These are phyloP conservation scores for Neurospora discreta DNA, from an alignment of 495 filamentous ascomycete genomes.

Conservation along the genomic window DNA sequence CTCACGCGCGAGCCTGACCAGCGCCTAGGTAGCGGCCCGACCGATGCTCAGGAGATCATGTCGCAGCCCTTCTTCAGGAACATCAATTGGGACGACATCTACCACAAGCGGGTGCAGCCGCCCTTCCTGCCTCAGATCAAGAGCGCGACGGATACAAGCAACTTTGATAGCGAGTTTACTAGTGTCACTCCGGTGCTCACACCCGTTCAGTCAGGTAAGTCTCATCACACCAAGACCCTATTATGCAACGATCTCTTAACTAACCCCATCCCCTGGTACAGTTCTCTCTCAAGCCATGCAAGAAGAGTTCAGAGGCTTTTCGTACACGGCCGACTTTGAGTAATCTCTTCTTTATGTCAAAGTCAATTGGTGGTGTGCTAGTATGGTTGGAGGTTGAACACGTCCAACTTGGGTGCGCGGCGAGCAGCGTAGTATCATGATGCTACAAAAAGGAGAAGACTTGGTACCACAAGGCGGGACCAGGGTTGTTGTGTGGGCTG, in stretches of 20 bases:
- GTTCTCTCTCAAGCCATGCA: constrained; percentile 98
- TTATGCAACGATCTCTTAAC: not conserved
- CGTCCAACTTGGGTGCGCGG: not conserved
- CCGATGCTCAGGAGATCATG: constrained; percentile 99
- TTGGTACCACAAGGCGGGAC: not conserved
- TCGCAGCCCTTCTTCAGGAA: constrained; percentile 96
- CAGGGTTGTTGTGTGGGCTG: not conserved
- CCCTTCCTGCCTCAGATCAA: constrained; percentile 85
- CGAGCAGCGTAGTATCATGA: not conserved
- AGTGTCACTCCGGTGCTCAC: constrained; percentile 97
- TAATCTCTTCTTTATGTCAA: constrained; percentile 11
- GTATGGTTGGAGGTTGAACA: not conserved
- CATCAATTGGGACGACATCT: constrained; percentile 97
- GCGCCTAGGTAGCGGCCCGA: constrained; percentile 85
- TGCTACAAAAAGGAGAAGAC: not conserved
- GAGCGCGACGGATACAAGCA: constrained; percentile 92
- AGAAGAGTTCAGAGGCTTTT: constrained; percentile 99
- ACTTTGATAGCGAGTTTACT: constrained; percentile 98
- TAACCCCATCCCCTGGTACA: constrained; percentile 27
- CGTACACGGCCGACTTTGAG: constrained; percentile 55
- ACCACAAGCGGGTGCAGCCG: constrained; percentile 80
- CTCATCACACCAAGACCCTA: not conserved
- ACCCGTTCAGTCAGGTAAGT: constrained; percentile 91
- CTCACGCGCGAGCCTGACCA: constrained; percentile 90
- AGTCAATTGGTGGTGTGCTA: not conserved